Conservation (phyloP, 352 stramenopile genomes). For the Pythium chondricola region DNA sequence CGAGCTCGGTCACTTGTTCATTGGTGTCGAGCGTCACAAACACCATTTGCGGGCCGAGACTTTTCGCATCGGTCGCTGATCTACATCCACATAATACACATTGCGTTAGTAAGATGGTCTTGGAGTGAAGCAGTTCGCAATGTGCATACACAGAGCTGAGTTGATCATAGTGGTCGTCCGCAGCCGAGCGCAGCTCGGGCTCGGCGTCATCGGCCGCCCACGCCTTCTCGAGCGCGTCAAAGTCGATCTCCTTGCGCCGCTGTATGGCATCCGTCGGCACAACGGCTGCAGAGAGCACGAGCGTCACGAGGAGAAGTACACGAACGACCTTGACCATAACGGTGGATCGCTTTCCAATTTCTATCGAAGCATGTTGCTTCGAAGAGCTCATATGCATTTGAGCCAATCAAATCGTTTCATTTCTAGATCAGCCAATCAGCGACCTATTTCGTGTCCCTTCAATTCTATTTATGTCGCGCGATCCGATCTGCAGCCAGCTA, state of each 20-base stretch:
- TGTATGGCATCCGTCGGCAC: neutral
- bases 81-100: slow-evolving; percentile 13
- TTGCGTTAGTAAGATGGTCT: too few relatives aligned
- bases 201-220: slow-evolving; percentile 50
- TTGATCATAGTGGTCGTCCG: slow-evolving; percentile 44
- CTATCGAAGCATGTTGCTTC: neutral
- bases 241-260: slow-evolving; percentile 39
- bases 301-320: neutral
- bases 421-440: slow-evolving; percentile 6
- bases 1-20: slow-evolving; percentile 33
- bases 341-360: too few relatives aligned
- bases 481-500: neutral
- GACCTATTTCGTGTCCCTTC: neutral
- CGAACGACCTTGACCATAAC: too few relatives aligned
- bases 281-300: neutral
- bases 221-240: slow-evolving; percentile 52
- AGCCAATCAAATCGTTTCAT: slow-evolving; percentile 1
- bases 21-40: slow-evolving; percentile 55
- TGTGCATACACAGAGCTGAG: slow-evolving; percentile 38
- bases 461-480: neutral
- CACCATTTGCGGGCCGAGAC: slow-evolving; percentile 68
- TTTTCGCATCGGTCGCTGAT: slow-evolving; percentile 33
- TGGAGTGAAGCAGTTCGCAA: too few relatives aligned
- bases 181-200: slow-evolving; percentile 36
- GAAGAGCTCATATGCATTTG: neutral